A percentile compares a stretch with the other conserved stretches of the same genome.
These are phyloP conservation scores for Penicillium sp. DNA, from an alignment of 2,329 filamentous ascomycete species.

Conservation along the genomic window DNA sequence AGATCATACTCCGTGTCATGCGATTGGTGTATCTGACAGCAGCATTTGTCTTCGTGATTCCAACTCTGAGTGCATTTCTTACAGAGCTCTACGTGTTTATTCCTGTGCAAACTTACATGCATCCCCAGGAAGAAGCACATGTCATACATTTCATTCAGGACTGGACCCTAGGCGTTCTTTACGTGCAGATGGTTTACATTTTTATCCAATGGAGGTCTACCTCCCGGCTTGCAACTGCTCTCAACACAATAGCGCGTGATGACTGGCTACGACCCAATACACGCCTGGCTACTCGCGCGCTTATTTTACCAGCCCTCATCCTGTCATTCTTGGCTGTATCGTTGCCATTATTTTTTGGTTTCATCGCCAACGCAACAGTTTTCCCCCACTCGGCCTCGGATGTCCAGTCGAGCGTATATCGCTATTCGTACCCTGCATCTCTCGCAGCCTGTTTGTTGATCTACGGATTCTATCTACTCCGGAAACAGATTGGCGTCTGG, in stretches of 20 bases:
- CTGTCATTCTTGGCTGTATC: constrained; percentile 61
- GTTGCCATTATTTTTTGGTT: constrained; percentile 60
- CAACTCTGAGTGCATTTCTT: constrained; percentile 71
- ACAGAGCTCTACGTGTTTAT: constrained; percentile 87
- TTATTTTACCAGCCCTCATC: constrained; percentile 71
- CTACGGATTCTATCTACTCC: constrained; percentile 35
- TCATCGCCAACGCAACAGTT: constrained; percentile 44
- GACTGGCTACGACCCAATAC: constrained; percentile 79
- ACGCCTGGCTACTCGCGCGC: constrained; percentile 73
- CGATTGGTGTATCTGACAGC: constrained; percentile 70
- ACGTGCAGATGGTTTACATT: constrained; percentile 73
- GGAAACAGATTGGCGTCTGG: constrained; percentile 67
- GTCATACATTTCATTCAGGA: constrained; percentile 80
- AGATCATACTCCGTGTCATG: constrained; percentile 31
- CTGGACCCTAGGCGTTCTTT: constrained; percentile 90
- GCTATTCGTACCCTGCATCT: constrained; percentile 70
- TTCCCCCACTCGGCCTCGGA: constrained; percentile 28
- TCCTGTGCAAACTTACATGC: constrained; percentile 76
- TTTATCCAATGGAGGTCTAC: constrained; percentile 65
- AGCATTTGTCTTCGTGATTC: constrained; percentile 73
- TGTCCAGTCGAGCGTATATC: constrained; percentile 47
- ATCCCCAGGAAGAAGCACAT: constrained; percentile 29
- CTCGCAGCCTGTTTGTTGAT: constrained; percentile 52
- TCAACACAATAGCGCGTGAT: constrained; percentile 67
- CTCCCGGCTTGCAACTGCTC: constrained; percentile 68